Conservation (phyloP, 1,284 basidiomycete species). For the Sanghuangporus baumii region DNA sequence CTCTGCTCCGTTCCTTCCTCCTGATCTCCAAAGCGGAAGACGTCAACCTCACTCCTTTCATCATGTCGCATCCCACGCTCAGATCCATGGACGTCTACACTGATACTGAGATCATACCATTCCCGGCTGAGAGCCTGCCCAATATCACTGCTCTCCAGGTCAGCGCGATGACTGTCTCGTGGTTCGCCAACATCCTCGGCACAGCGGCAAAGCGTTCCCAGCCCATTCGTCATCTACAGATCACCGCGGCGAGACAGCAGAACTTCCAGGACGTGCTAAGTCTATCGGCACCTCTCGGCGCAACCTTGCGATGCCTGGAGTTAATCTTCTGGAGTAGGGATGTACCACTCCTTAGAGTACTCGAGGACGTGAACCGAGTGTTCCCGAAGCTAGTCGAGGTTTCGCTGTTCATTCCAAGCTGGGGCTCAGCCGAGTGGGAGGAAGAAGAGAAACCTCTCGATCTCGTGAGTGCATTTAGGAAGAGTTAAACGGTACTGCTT, state of each 20-base stretch:
- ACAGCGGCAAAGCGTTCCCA: background rate
- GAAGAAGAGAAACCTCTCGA: conserved; percentile 1
- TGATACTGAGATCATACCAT: conserved; percentile 2
- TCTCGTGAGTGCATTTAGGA: background rate
- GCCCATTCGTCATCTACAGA: conserved; percentile 8
- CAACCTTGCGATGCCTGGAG: conserved; percentile 8
- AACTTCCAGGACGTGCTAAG: conserved; percentile 3
- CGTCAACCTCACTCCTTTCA: conserved; percentile 1
- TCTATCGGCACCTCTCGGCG: background rate
- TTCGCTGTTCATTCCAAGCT: conserved; percentile 8
- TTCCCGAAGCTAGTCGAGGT: conserved; percentile 13
- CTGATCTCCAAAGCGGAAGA: conserved; percentile 11
- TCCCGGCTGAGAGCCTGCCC: conserved; percentile 2
- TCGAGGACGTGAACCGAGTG: background rate
- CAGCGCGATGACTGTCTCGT: conserved; percentile 8
- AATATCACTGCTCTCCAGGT: conserved; percentile 10
- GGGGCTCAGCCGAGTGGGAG: background rate
- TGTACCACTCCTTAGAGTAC: background rate
- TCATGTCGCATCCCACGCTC: conserved; percentile 1
- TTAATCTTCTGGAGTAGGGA: conserved; percentile 14
- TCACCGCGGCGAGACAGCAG: conserved; percentile 6
- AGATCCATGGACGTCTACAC: conserved; percentile 6
- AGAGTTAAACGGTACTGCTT: background rate
- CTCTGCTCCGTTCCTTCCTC: conserved; percentile 11
- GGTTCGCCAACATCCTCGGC: conserved; percentile 6